A percentile compares a stretch with the other conserved stretches of the same genome.
Evolutionary conservation across 1,284 basidiomycete genomes (phyloP).

Genomic region (Malassezia equina): DNA sequence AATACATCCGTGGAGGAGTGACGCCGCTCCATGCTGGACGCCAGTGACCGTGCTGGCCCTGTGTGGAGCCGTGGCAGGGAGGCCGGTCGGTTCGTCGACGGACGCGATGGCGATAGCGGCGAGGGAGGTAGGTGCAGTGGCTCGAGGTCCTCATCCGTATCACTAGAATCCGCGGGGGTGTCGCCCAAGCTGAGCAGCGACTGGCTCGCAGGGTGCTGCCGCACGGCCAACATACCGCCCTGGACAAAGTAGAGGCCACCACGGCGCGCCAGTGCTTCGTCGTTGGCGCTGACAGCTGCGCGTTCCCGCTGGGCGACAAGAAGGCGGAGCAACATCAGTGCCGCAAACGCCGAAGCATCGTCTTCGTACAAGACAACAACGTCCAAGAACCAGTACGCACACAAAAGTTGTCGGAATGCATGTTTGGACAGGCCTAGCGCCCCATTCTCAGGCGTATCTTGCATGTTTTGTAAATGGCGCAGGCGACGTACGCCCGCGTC

Average conservation of each 20-base stretch:
- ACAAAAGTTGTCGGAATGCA: background rate
- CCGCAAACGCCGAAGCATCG: slow-evolving; percentile 2
- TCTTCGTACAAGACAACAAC: slow-evolving; percentile 15
- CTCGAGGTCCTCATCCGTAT: background rate
- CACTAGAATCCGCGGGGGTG: background rate
- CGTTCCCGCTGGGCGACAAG: background rate
- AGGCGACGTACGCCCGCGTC: background rate
- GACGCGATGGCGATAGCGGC: background rate
- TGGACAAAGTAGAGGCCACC: slow-evolving; percentile 9
- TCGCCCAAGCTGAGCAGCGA: background rate
- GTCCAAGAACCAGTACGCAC: slow-evolving; percentile 11
- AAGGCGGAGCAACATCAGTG: slow-evolving; percentile 5
- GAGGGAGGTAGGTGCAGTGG: background rate
- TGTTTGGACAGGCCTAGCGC: background rate
- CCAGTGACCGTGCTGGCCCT: background rate
- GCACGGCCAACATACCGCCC: slow-evolving; percentile 6
- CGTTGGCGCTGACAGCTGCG: background rate
- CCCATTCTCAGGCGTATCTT: background rate
- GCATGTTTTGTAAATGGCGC: background rate
- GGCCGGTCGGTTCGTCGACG: no score
- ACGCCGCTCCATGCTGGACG: background rate
- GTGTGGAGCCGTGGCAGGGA: background rate
- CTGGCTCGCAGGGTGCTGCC: background rate
- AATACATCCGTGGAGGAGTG: background rate
- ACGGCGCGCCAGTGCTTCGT: background rate